Evolutionary conservation across 352 stramenopile genomes (phyloP).

Genomic region (Pythium rishiriense): DNA sequence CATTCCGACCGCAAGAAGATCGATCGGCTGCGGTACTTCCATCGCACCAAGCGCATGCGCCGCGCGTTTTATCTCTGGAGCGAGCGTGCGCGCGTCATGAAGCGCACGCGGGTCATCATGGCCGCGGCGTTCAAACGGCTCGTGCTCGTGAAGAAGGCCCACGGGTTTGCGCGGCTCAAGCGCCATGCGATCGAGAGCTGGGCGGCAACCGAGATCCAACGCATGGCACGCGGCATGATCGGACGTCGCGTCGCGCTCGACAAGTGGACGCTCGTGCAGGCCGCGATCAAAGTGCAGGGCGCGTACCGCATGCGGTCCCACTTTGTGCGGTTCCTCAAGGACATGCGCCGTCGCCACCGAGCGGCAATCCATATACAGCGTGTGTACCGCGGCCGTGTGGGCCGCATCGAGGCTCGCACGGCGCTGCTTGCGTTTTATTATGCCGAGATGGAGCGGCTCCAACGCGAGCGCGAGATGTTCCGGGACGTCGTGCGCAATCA

Average conservation of each 20-base stretch:
- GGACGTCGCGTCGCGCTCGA: conserved; percentile 38
- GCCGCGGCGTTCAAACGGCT: conserved; percentile 32
- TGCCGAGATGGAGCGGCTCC: conserved; percentile 52
- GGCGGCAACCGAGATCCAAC: conserved; percentile 67
- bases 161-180: conserved; percentile 46
- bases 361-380: conserved; percentile 63
- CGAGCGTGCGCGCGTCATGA: conserved; percentile 34
- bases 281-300: conserved; percentile 54
- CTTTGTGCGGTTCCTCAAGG: conserved; percentile 45
- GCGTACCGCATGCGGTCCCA: conserved; percentile 67
- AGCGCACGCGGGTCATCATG: conserved; percentile 37
- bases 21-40: conserved; percentile 49
- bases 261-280: conserved; percentile 47
- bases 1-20: conserved; percentile 53
- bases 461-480: conserved; percentile 55
- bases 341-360: conserved; percentile 40
- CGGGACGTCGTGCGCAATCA: conserved; percentile 32
- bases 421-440: conserved; percentile 52
- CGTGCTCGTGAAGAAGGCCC: conserved; percentile 34
- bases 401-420: conserved; percentile 39
- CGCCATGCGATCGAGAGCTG: conserved; percentile 37
- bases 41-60: conserved; percentile 42
- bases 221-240: conserved; percentile 48
- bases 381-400: conserved; percentile 59
- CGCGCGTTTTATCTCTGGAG: conserved; percentile 46